Evolutionary conservation across 1,284 basidiomycete species (phyloP).

Genomic region (Hemileia vastatrix): DNA sequence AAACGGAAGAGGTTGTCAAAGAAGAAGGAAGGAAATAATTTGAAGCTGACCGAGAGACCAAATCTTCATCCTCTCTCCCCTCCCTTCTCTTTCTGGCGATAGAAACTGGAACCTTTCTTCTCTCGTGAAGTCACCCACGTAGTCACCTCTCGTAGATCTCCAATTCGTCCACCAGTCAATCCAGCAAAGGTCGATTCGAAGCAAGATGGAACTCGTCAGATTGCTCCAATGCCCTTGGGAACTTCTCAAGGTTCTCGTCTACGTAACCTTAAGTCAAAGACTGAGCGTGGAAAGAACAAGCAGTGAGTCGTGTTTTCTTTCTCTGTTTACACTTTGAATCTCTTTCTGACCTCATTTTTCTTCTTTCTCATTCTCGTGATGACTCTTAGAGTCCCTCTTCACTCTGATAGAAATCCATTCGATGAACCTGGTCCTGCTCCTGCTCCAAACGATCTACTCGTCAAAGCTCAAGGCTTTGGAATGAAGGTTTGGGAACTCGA

Average conservation of each 20-base stretch:
- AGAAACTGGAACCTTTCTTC: conserved; percentile 38
- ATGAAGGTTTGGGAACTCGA: conserved; percentile 40
- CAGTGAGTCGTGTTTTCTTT: not conserved
- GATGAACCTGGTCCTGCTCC: too few species aligned
- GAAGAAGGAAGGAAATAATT: not conserved
- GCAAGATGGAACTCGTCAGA: not conserved
- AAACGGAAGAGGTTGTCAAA: not conserved
- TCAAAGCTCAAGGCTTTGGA: conserved; percentile 38
- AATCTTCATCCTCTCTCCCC: not conserved
- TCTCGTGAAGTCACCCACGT: conserved; percentile 39
- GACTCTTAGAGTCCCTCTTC: conserved; percentile 27
- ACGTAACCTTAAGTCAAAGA: not conserved
- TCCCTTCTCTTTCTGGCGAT: not conserved
- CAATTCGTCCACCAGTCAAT: not conserved
- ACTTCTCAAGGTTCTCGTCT: not conserved
- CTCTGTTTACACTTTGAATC: not conserved
- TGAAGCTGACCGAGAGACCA: not conserved
- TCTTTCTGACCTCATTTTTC: not conserved
- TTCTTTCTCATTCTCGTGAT: too few species aligned
- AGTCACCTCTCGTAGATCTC: conserved; percentile 32
- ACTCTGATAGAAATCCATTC: conserved; percentile 41
- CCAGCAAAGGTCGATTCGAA: not conserved
- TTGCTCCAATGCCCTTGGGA: not conserved
- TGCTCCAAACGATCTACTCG: conserved; percentile 34
- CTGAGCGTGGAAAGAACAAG: not conserved